Percentiles rank a stretch among this genome's conserved stretches.
These are phyloP conservation scores for Nemania sp. DNA, from an alignment of 2,329 filamentous ascomycete species.

Conservation along the genomic window DNA sequence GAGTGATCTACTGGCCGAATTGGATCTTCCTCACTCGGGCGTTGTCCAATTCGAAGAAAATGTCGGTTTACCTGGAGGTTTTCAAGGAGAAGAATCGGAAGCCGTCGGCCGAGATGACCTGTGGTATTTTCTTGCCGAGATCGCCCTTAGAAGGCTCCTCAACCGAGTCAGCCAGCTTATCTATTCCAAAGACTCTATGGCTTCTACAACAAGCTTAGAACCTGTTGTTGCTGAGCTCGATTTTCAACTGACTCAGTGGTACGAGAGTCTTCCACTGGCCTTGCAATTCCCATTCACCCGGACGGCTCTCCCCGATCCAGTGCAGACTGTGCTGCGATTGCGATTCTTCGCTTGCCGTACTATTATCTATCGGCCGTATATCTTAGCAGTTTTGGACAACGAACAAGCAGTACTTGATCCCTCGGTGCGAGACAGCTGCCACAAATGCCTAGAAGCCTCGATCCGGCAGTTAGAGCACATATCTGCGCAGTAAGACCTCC, in stretches of 20 bases:
- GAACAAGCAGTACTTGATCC: conserved; percentile 73
- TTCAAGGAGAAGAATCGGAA: conserved; percentile 69
- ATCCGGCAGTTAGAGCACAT: conserved; percentile 80
- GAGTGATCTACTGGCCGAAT: conserved; percentile 76
- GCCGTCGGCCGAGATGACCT: conserved; percentile 73
- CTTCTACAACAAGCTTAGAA: conserved; percentile 72
- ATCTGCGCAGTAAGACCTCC: conserved; percentile 65
- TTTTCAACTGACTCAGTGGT: conserved; percentile 83
- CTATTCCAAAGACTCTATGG: conserved; percentile 73
- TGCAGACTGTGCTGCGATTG: conserved; percentile 77
- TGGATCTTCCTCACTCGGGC: conserved; percentile 80
- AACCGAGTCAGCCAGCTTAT: conserved; percentile 80
- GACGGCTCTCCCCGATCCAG: conserved; percentile 68
- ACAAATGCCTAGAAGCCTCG: conserved; percentile 79
- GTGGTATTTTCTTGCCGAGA: conserved; percentile 86
- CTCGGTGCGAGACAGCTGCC: conserved; percentile 74
- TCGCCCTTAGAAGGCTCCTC: conserved; percentile 74
- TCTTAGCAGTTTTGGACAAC: conserved; percentile 77
- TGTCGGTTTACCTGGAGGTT: conserved; percentile 76
- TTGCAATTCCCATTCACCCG: conserved; percentile 77
- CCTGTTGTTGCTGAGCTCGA: conserved; percentile 80
- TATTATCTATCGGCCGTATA: conserved; percentile 84
- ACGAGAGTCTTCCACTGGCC: conserved; percentile 73
- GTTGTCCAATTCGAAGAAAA: conserved; percentile 82
- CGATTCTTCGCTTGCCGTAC: conserved; percentile 85